These are phyloP conservation scores for Talaromyces stipitatus DNA, from an alignment of 495 filamentous ascomycete genomes.

Conservation along the genomic window DNA sequence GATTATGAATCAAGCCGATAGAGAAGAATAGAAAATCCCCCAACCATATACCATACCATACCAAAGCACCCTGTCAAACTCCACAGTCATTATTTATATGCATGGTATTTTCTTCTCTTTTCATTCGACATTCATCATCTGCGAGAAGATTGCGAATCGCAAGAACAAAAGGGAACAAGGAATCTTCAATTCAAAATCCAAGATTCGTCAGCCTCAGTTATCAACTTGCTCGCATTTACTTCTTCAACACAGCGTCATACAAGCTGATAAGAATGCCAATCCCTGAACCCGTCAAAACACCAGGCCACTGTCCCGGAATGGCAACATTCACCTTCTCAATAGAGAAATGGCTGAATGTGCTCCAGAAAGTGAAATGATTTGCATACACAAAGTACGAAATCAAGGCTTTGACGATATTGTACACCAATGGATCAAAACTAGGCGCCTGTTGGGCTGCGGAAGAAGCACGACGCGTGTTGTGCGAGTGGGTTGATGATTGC, in stretches of 20 bases:
- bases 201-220: neutral
- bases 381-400: slow-evolving; percentile 72
- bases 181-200: neutral
- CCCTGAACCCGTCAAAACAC: slow-evolving; percentile 61
- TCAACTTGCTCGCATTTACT: slow-evolving; percentile 30
- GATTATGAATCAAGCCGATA: neutral
- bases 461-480: slow-evolving; percentile 7
- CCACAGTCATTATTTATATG: slow-evolving; percentile 3
- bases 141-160: neutral
- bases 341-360: slow-evolving; percentile 47
- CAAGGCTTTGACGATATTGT: slow-evolving; percentile 79
- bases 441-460: slow-evolving; percentile 28
- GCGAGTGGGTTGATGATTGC: slow-evolving; percentile 16
- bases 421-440: slow-evolving; percentile 75
- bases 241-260: slow-evolving; percentile 79
- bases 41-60: neutral
- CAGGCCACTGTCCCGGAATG: slow-evolving; percentile 63
- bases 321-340: slow-evolving; percentile 55
- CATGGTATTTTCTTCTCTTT: neutral
- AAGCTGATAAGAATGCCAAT: slow-evolving; percentile 63
- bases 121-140: neutral
- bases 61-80: neutral
- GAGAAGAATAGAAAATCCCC: neutral
- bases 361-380: slow-evolving; percentile 58
- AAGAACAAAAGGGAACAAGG: neutral